Base-by-base conservation (phyloP, 2,329 filamentous ascomycete species). In the Exophiala alcalophila region DNA sequence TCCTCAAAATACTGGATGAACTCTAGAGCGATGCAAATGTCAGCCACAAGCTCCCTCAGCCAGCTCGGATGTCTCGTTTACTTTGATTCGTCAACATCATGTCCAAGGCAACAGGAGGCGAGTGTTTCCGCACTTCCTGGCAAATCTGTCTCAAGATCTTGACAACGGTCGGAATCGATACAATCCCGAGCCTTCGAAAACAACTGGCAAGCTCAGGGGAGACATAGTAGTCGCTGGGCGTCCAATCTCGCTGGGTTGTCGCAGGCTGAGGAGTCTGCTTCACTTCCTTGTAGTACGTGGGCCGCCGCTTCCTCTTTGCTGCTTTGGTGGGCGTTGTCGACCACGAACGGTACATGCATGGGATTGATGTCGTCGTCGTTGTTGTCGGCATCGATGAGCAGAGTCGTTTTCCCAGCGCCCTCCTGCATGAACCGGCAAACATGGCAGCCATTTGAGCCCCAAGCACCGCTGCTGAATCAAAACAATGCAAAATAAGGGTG, bases 1-100 rank as follows among this genome's bases (percentile, higher is more conserved):
- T 40, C 32, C 29, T 43, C 40, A 18, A 38, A 44, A 4, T 40
- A 18, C 11, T 20, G 18, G 14, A 33, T 37, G 35, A 45, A 51
- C 28, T 38, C 41, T 44, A 12, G 8, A 8, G 9, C 12, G 21
- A 24, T 11, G 9, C n/a, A 16, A 24, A 16, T 24, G 29, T 23
- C 11, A 31, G 26, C 16, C 14, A 14, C 36, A 31, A 25, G 12
- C 31, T 4, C 8, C 32, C 6, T 4, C 32, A 19, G n/a, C n/a
- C n/a, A n/a, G n/a, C n/a, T n/a, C n/a, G n/a, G n/a, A n/a, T n/a
- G n/a, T n/a, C n/a, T n/a, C n/a, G n/a, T n/a, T n/a, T 44, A 44
- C 36, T 32, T n/a, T 45, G 36, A 20, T 38, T 42, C 9, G 40
- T 32, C 3, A 28, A 14, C 15, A 36, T 21, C 10, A 28, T 19